phyloP scores from a whole-genome alignment of 163 green algal species.

The Coccomyxa subellipsoidea region DNA sequence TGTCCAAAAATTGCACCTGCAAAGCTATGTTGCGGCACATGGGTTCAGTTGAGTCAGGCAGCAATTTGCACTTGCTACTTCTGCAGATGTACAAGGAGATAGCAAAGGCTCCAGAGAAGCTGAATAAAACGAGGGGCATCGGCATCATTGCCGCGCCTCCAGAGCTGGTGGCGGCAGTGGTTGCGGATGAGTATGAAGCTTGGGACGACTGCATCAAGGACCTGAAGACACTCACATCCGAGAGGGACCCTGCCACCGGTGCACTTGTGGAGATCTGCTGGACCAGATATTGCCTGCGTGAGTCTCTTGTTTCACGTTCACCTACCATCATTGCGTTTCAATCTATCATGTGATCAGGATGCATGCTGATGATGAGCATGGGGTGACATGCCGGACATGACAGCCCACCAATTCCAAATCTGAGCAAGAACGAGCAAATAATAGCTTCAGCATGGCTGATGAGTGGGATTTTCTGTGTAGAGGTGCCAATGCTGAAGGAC shows the following conservation, averaged over 20 bases:
- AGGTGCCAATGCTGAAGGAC: slow-evolving; percentile 1
- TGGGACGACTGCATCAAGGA: slow-evolving; percentile 1
- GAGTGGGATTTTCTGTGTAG: background rate
- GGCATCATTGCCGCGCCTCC: background rate
- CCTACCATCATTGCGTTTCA: background rate
- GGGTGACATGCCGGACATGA: too few relatives aligned
- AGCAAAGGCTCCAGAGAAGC: background rate
- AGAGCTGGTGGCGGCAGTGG: background rate
- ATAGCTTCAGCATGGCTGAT: too few relatives aligned
- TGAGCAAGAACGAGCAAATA: too few relatives aligned
- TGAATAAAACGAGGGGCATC: background rate
- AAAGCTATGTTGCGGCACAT: background rate
- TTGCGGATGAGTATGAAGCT: background rate
- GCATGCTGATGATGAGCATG: background rate
- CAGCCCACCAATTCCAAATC: background rate
- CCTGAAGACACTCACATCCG: background rate
- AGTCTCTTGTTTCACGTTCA: background rate
- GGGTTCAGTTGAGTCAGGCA: too few relatives aligned
- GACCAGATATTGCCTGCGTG: slow-evolving; percentile 3
- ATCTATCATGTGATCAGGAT: background rate
- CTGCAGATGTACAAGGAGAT: background rate
- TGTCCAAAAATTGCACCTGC: too few relatives aligned
- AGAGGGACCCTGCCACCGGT: background rate
- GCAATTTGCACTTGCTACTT: too few relatives aligned
- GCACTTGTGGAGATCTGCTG: background rate